phyloP scores from a whole-genome alignment of 306 rosid species.

The Gillenia trifoliata region DNA sequence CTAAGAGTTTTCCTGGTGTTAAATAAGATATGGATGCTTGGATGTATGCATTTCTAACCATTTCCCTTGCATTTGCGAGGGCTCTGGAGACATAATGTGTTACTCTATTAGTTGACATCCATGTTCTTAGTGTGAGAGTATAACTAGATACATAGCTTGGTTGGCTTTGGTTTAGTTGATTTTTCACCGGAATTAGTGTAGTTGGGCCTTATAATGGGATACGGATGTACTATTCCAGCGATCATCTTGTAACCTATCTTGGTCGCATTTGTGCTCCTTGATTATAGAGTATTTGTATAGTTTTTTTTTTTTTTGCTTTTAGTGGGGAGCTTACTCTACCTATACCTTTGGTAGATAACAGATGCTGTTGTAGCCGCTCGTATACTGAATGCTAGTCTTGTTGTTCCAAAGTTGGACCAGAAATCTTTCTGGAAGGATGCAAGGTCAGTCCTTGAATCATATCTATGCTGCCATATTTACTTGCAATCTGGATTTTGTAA shows the following conservation, averaged over 20 bases:
- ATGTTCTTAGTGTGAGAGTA: neutral
- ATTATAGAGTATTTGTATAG: slow-evolving; percentile 17
- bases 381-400: slow-evolving; percentile 90
- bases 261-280: neutral
- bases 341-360: slow-evolving; percentile 65
- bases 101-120: slow-evolving; percentile 3
- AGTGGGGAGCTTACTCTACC: slow-evolving; percentile 20
- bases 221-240: neutral
- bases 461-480: slow-evolving; percentile 10
- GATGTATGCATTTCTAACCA: neutral
- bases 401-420: slow-evolving; percentile 88
- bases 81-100: neutral
- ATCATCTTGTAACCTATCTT: neutral
- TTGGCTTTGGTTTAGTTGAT: neutral
- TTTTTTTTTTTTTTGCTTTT: slow-evolving; percentile 3
- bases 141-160: neutral
- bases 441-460: slow-evolving; percentile 49
- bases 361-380: slow-evolving; percentile 98
- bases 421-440: slow-evolving; percentile 97
- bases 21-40: neutral
- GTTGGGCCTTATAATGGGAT: neutral
- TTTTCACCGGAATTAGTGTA: neutral
- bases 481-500: slow-evolving; percentile 1
- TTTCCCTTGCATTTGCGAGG: slow-evolving; percentile 10
- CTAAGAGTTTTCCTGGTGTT: neutral